Percentiles rank a stretch among this genome's conserved stretches.
These are phyloP conservation scores for Millerozyma acaciae DNA, from an alignment of 805 yeast genomes.

Conservation along the genomic window DNA sequence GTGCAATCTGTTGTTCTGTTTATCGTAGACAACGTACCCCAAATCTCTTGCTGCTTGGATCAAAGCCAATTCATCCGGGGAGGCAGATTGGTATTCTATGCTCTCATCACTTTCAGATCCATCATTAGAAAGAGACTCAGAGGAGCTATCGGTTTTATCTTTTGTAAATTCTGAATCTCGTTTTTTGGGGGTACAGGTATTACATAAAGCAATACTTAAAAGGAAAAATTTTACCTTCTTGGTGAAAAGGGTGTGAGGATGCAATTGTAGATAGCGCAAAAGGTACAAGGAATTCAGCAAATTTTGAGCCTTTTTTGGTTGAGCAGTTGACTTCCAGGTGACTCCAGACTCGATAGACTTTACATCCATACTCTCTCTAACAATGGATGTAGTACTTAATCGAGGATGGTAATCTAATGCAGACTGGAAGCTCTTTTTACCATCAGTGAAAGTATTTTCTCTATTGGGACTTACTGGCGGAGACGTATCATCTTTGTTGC, in stretches of 20 bases:
- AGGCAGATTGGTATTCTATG: constrained; percentile 84
- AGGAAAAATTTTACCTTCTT: constrained; percentile 75
- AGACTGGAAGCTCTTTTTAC: constrained; percentile 2
- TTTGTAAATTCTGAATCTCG: constrained; percentile 7
- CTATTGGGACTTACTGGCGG: constrained; percentile 3
- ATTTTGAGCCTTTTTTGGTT: constrained; percentile 39
- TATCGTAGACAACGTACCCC: constrained; percentile 81
- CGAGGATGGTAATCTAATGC: constrained; percentile 12
- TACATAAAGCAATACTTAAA: constrained; percentile 80
- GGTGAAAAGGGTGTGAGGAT: constrained; percentile 70
- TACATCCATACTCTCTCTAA: constrained; percentile 31
- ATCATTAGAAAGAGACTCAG: constrained; percentile 14
- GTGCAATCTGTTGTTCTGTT: constrained; percentile 55
- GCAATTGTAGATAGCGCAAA: constrained; percentile 61
- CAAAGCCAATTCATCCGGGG: constrained; percentile 94
- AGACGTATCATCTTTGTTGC: constrained; percentile 3
- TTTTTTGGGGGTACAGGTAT: constrained; percentile 78
- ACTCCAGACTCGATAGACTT: constrained; percentile 19
- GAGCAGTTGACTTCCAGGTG: constrained; percentile 49
- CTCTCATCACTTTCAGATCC: constrained; percentile 32
- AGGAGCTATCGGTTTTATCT: constrained; percentile 1
- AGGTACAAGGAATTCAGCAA: constrained; percentile 57
- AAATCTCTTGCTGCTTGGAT: constrained; percentile 93
- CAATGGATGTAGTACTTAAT: constrained; percentile 30
- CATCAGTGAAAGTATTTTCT: background rate